Evolutionary conservation across 2,329 filamentous ascomycete species (phyloP).

Genomic region (Fusarium albosuccineum): DNA sequence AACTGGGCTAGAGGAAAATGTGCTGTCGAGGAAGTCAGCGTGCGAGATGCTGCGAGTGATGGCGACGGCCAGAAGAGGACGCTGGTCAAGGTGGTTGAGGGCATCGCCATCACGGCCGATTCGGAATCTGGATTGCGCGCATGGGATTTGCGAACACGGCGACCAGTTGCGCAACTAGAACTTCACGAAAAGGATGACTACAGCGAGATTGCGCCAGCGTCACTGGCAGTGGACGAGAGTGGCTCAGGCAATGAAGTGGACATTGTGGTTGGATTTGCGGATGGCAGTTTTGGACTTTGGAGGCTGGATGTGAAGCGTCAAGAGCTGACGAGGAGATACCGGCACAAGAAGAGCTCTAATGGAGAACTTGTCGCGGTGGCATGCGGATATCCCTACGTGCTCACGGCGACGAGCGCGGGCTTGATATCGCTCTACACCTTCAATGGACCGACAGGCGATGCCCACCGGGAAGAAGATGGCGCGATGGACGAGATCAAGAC

Average conservation of each 20-base stretch:
- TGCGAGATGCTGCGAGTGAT: slow-evolving; percentile 56
- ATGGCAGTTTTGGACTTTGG: slow-evolving; percentile 81
- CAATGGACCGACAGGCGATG: slow-evolving; percentile 42
- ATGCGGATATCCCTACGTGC: slow-evolving; percentile 78
- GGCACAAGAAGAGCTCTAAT: slow-evolving; percentile 71
- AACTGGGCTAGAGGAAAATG: slow-evolving; percentile 92
- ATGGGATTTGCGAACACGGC: slow-evolving; percentile 78
- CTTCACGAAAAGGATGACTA: slow-evolving; percentile 47
- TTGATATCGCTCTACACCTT: slow-evolving; percentile 83
- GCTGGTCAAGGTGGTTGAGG: slow-evolving; percentile 82
- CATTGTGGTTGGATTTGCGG: slow-evolving; percentile 76
- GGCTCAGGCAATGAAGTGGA: slow-evolving; percentile 62
- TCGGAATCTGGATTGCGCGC: slow-evolving; percentile 76
- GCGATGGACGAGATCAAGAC: slow-evolving; percentile 5
- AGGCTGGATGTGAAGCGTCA: slow-evolving; percentile 62
- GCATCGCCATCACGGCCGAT: slow-evolving; percentile 84
- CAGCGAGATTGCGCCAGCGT: slow-evolving; percentile 63
- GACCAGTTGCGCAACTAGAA: slow-evolving; percentile 66
- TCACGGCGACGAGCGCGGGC: slow-evolving; percentile 82
- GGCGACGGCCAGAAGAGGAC: slow-evolving; percentile 65
- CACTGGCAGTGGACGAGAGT: slow-evolving; percentile 74
- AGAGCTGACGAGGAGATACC: slow-evolving; percentile 65
- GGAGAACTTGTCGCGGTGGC: slow-evolving; percentile 79
- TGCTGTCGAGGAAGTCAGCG: slow-evolving; percentile 80
- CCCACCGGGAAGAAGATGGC: slow-evolving; percentile 8